Percentiles rank a stretch among this genome's conserved stretches.
Evolutionary conservation across 2,329 filamentous ascomycete genomes (phyloP).

Genomic region (Xylaria digitata): DNA sequence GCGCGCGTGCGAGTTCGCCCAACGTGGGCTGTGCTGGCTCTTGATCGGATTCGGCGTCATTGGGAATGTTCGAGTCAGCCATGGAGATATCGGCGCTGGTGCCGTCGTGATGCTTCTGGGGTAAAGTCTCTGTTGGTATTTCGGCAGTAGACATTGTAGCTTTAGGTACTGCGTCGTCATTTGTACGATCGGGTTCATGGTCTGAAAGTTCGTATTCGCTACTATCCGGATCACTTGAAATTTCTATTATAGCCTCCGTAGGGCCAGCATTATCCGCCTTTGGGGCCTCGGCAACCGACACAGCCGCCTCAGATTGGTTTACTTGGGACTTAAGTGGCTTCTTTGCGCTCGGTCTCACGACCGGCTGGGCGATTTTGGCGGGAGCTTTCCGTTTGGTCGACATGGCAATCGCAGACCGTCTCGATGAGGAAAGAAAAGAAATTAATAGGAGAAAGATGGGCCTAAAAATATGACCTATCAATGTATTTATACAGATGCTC

Average conservation of each 20-base stretch:
- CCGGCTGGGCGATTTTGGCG: constrained; percentile 66
- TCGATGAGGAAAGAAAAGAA: constrained; percentile 12
- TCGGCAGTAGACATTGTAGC: constrained; percentile 25
- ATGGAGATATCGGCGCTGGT: constrained; percentile 48
- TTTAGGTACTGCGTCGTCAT: constrained; percentile 24
- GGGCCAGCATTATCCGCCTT: constrained; percentile 50
- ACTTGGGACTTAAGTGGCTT: constrained; percentile 61
- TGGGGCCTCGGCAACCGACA: constrained; percentile 58
- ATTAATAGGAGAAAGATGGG: not conserved
- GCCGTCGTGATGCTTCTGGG: constrained; percentile 43
- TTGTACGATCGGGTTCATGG: constrained; percentile 51
- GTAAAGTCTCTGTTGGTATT: constrained; percentile 36
- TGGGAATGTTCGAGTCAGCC: constrained; percentile 44
- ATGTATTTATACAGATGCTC: constrained; percentile 22
- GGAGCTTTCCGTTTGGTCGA: constrained; percentile 71
- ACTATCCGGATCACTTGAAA: constrained; percentile 66
- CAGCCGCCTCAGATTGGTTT: constrained; percentile 68
- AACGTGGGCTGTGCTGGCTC: constrained; percentile 75
- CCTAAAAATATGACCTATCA: constrained; percentile 2
- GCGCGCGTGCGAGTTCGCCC: constrained; percentile 82
- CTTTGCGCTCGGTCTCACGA: constrained; percentile 65
- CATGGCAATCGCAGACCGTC: constrained; percentile 52
- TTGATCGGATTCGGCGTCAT: constrained; percentile 57
- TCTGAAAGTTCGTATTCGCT: constrained; percentile 61
- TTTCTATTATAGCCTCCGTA: constrained; percentile 62